Base-by-base conservation (phyloP, 768 basidiomycete species). In the Trametes maxima region DNA sequence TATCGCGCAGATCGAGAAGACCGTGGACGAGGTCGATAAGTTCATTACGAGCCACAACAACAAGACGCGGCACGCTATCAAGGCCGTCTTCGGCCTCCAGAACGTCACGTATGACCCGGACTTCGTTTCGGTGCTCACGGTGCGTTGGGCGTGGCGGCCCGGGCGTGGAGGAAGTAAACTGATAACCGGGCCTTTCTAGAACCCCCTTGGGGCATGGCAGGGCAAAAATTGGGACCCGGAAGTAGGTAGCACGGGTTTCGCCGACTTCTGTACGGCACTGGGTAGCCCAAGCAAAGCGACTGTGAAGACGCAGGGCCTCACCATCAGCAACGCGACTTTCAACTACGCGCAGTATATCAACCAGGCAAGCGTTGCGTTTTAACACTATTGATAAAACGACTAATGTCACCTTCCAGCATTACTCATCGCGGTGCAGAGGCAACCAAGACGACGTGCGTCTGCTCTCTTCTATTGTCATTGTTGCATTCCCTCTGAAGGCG, bases 171-270 rank as follows among this genome's bases (percentile, higher is more conserved):
- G 35, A 33, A 55, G 39, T 52, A 33, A 11, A 52, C n/a, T 50
- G 46, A 21, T 44, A n/a, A 3, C 4, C 8, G n/a, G n/a, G 21
- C 42, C 8, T 8, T 33, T 33, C 36, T 54, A 92, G 83, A 65
- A 60, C 36, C 90, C 92, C 1, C 77, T 95, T 25, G 83, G 81
- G 0, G 76, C 72, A 5, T 97, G 94, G 91, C 95, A 98, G 76
- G 78, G 77, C 5, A 89, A 87, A 72, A 89, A 88, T 70, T 97
- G 95, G 95, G 90, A 96, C 69, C 88, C 90, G 0, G 75, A 76
- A 6, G 82, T 89, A 53, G 81, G 79, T 25, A 87, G 81, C 67
- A 80, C 77, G 2, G 67, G 42, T 0, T 93, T 93, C 63, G 85
- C 87, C 58, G 72, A 82, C 6, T 93, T 93, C 69, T 93, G 91